Evolutionary conservation across 768 basidiomycete species (phyloP).

Genomic region (Favolaschia claudopus): DNA sequence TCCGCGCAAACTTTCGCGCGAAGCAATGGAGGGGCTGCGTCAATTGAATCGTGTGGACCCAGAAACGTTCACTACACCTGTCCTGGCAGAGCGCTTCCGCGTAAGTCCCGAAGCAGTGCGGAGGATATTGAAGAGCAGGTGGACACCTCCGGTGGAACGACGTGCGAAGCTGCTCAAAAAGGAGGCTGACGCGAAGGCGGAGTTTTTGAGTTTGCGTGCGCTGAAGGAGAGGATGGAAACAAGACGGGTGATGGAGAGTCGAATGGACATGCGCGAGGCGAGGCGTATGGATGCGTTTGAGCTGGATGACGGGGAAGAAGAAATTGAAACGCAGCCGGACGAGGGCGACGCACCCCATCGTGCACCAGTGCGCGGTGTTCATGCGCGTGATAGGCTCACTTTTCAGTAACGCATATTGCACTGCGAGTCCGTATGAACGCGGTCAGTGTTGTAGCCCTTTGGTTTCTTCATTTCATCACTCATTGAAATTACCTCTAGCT

Average conservation of each 20-base stretch:
- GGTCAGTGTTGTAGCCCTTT: no score
- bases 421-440: not conserved
- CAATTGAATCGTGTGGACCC: slow-evolving; percentile 71
- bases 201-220: slow-evolving; percentile 44
- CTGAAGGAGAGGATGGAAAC: slow-evolving; percentile 53
- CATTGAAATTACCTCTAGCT: no score
- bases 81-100: slow-evolving; percentile 79
- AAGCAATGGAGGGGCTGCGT: slow-evolving; percentile 84
- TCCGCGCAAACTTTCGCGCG: slow-evolving; percentile 79
- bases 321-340: not conserved
- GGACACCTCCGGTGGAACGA: slow-evolving; percentile 66
- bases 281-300: not conserved
- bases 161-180: slow-evolving; percentile 55
- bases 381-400: not conserved
- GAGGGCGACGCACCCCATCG: not conserved
- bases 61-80: slow-evolving; percentile 65
- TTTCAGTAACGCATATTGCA: not conserved
- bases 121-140: slow-evolving; percentile 79
- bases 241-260: slow-evolving; percentile 37
- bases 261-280: slow-evolving; percentile 34
- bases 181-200: slow-evolving; percentile 55
- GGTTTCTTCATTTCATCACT: no score
- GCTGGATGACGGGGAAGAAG: slow-evolving; percentile 31
- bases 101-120: slow-evolving; percentile 84
- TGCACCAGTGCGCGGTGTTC: slow-evolving; percentile 4